These are phyloP conservation scores for Cymbopogon flexuosus DNA, from an alignment of 202 grass and related monocot genomes.

Conservation along the genomic window DNA sequence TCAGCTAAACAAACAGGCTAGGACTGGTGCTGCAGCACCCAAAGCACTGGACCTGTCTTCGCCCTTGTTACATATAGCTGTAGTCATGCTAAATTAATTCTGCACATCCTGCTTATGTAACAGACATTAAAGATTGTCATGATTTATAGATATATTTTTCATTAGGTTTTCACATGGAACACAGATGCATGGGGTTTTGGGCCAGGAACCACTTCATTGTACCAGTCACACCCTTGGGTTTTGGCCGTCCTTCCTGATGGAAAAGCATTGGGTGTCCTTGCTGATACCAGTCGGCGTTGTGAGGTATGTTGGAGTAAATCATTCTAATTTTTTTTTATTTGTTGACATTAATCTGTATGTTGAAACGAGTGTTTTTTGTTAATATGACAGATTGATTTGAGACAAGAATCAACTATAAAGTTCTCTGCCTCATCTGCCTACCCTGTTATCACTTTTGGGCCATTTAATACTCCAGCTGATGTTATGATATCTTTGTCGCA, in stretches of 20 bases:
- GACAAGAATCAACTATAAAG: constrained; percentile 58
- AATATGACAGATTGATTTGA: constrained; percentile 65
- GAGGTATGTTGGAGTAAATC: constrained; percentile 43
- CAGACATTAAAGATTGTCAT: neutral
- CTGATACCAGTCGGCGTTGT: constrained; percentile 76
- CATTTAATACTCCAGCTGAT: constrained; percentile 67
- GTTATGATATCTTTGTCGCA: constrained; percentile 63
- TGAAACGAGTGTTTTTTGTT: constrained; percentile 6
- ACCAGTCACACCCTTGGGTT: constrained; percentile 96
- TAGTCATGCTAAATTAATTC: neutral
- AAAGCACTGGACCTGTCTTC: neutral
- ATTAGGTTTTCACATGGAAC: constrained; percentile 95
- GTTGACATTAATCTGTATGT: neutral
- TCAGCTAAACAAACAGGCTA: neutral
- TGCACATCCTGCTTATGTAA: neutral
- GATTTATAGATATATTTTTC: neutral
- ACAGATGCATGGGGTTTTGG: constrained; percentile 89
- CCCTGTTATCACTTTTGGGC: constrained; percentile 82
- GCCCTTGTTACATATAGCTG: neutral
- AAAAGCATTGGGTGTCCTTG: constrained; percentile 74
- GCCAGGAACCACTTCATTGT: constrained; percentile 77
- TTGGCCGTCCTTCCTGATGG: constrained; percentile 80
- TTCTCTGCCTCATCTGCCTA: constrained; percentile 57
- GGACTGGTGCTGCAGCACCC: neutral
- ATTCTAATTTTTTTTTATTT: neutral